phyloP scores from a whole-genome alignment of 2,329 filamentous ascomycete genomes.

The Huntiella omanensis region DNA sequence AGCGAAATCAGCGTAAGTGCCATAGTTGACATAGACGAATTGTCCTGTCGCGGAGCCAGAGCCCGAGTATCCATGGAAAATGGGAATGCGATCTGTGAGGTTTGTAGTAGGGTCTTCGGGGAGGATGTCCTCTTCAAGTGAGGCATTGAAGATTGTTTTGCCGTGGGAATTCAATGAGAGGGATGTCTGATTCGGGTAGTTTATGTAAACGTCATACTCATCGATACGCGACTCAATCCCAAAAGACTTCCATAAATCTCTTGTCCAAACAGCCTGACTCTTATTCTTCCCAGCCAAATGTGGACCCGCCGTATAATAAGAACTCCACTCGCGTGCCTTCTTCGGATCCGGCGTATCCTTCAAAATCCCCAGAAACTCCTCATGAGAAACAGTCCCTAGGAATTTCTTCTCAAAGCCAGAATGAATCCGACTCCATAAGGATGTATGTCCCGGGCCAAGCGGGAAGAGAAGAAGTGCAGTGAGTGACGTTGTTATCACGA shows the following conservation, averaged over 20 bases:
- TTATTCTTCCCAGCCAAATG: conserved; percentile 64
- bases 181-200: conserved; percentile 55
- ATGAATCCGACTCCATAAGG: background rate
- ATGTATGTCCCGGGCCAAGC: background rate
- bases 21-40: conserved; percentile 83
- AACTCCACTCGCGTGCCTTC: conserved; percentile 50
- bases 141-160: conserved; percentile 51
- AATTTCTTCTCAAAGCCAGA: background rate
- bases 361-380: conserved; percentile 36
- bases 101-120: conserved; percentile 65
- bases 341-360: conserved; percentile 38
- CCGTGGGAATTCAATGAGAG: conserved; percentile 20
- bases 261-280: conserved; percentile 60
- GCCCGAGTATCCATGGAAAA: conserved; percentile 88
- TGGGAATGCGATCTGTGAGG: conserved; percentile 55
- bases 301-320: conserved; percentile 57
- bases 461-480: background rate
- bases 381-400: conserved; percentile 17
- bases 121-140: conserved; percentile 66
- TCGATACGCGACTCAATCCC: conserved; percentile 46
- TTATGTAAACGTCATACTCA: conserved; percentile 59
- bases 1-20: conserved; percentile 69
- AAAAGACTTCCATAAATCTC: conserved; percentile 53
- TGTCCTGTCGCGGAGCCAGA: conserved; percentile 77
- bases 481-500: background rate